Conservation (phyloP, 1,284 basidiomycete genomes). For the Athelia sp. region DNA sequence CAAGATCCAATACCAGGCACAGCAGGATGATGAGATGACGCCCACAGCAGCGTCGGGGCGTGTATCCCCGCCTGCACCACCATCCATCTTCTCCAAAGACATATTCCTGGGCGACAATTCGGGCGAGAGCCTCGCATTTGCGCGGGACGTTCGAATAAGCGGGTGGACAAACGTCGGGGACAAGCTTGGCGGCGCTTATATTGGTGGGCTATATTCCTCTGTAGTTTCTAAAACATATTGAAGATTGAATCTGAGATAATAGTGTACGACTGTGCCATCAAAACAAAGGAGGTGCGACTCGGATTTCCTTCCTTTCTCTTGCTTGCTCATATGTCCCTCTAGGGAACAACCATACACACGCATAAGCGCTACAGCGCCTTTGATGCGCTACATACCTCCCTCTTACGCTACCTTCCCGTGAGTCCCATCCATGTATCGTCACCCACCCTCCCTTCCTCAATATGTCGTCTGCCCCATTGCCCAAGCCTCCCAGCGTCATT, state of each 20-base stretch:
- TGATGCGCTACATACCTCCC: conserved; percentile 45
- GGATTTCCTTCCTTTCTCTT: neutral
- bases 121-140: conserved; percentile 48
- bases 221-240: neutral
- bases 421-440: conserved; percentile 15
- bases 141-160: conserved; percentile 54
- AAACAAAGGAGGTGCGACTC: conserved; percentile 46
- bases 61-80: conserved; percentile 26
- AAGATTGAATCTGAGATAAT: no score
- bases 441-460: no score
- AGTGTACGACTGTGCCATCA: conserved; percentile 64
- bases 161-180: conserved; percentile 71
- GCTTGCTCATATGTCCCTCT: neutral
- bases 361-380: conserved; percentile 73
- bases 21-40: no score
- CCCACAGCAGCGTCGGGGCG: no score
- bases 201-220: conserved; percentile 38
- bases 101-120: conserved; percentile 61
- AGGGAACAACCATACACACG: conserved; percentile 60
- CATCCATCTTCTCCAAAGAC: conserved; percentile 56
- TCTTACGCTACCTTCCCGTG: conserved; percentile 52
- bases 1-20: no score
- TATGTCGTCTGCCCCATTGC: no score
- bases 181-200: conserved; percentile 52
- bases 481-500: no score